phyloP scores from a whole-genome alignment of 106 monocot species.

The Allium sativum region DNA sequence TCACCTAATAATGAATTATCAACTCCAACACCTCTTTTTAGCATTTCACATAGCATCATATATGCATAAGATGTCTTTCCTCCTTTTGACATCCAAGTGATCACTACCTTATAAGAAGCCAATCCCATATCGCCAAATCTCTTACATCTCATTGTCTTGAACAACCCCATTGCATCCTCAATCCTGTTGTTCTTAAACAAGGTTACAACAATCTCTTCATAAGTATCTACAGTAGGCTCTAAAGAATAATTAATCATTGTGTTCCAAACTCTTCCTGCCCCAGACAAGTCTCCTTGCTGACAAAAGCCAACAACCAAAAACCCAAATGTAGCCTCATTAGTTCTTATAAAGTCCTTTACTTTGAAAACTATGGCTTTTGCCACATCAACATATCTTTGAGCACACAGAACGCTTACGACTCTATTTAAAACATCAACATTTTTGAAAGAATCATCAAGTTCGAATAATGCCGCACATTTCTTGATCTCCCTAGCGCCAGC shows the following conservation, averaged over 20 bases:
- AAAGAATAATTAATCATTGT: slow-evolving; percentile 31
- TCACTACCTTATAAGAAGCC: slow-evolving; percentile 27
- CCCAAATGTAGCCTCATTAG: slow-evolving; percentile 28
- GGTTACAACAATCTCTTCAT: slow-evolving; percentile 46
- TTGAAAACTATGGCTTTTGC: slow-evolving; percentile 25
- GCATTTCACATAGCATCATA: slow-evolving; percentile 65
- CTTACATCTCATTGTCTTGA: slow-evolving; percentile 32
- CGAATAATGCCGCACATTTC: slow-evolving; percentile 32
- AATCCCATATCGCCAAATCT: slow-evolving; percentile 21
- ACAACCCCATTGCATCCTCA: slow-evolving; percentile 52
- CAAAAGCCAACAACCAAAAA: slow-evolving; percentile 54
- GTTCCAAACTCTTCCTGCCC: slow-evolving; percentile 69
- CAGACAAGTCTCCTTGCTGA: slow-evolving; percentile 30
- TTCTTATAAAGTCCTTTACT: slow-evolving; percentile 5
- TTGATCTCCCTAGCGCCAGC: slow-evolving; percentile 47
- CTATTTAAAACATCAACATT: slow-evolving; percentile 22
- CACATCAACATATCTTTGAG: slow-evolving; percentile 30
- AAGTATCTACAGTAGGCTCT: slow-evolving; percentile 39
- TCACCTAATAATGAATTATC: slow-evolving; percentile 28
- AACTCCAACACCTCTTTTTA: slow-evolving; percentile 53
- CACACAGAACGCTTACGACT: slow-evolving; percentile 31
- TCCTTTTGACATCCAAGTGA: slow-evolving; percentile 55
- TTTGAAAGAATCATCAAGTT: slow-evolving; percentile 11
- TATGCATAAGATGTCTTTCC: slow-evolving; percentile 29
- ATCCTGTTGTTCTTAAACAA: slow-evolving; percentile 55